Evolutionary conservation across 83 land plant genomes (phyloP).

Genomic region (Picea engelmannii): DNA sequence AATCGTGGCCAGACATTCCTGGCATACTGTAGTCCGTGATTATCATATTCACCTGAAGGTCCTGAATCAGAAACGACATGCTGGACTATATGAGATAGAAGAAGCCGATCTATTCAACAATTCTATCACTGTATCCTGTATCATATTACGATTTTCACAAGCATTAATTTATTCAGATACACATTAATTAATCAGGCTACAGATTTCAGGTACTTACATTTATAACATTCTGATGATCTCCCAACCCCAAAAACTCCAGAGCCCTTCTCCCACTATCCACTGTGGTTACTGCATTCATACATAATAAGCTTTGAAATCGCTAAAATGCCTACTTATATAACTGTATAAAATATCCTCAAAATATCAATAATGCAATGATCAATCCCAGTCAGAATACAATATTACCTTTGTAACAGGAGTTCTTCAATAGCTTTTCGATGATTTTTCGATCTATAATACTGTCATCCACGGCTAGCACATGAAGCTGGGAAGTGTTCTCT

Average conservation of each 20-base stretch:
- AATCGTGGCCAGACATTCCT: slow-evolving; percentile 86
- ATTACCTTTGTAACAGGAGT: slow-evolving; percentile 26
- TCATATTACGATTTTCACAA: too few species aligned
- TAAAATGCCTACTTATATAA: too few species aligned
- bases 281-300: slow-evolving; percentile 60
- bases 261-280: slow-evolving; percentile 83
- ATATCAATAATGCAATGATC: too few species aligned
- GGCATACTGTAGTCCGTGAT: slow-evolving; percentile 91
- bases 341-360: too few species aligned
- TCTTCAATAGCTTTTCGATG: slow-evolving; percentile 77
- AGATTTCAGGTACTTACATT: neutral
- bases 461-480: slow-evolving; percentile 84
- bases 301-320: neutral
- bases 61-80: slow-evolving; percentile 26
- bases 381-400: neutral
- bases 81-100: neutral
- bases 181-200: too few species aligned
- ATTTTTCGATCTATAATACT: slow-evolving; percentile 67
- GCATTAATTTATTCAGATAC: too few species aligned
- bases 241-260: slow-evolving; percentile 67
- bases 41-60: slow-evolving; percentile 56
- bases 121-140: too few species aligned
- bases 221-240: slow-evolving; percentile 12
- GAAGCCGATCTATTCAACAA: too few species aligned
- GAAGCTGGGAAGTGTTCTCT: slow-evolving; percentile 28